phyloP scores from a whole-genome alignment of 1,139 yeast genomes.

The Pichia sp. region DNA sequence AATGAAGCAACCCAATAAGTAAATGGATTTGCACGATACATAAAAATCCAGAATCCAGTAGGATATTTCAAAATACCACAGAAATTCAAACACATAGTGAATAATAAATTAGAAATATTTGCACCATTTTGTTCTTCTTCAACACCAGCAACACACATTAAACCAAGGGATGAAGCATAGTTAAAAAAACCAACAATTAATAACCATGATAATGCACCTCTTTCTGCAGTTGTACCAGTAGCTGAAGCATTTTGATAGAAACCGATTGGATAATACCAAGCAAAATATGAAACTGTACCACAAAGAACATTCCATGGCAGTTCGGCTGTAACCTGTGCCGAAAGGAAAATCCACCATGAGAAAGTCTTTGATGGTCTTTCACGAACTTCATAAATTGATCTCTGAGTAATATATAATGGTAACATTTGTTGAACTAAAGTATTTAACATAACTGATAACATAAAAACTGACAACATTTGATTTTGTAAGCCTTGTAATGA shows the following conservation, averaged over 20 bases:
- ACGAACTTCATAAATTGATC: conserved; percentile 81
- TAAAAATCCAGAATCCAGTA: conserved; percentile 55
- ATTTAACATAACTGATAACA: conserved; percentile 56
- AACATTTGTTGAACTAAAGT: conserved; percentile 67
- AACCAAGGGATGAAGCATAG: conserved; percentile 37
- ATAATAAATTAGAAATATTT: conserved; percentile 37
- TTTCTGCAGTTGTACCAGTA: conserved; percentile 45
- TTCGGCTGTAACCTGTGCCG: conserved; percentile 65
- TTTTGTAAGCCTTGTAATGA: conserved; percentile 56
- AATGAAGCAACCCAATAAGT: conserved; percentile 48
- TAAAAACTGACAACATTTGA: conserved; percentile 64
- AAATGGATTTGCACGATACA: conserved; percentile 50
- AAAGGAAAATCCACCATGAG: conserved; percentile 45
- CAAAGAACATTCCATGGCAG: conserved; percentile 65
- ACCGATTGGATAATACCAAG: conserved; percentile 83
- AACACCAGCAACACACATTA: conserved; percentile 35
- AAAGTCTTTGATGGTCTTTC: conserved; percentile 69
- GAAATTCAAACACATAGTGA: conserved; percentile 45
- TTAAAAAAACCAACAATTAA: conserved; percentile 34
- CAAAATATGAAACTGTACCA: conserved; percentile 62
- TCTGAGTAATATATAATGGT: conserved; percentile 63
- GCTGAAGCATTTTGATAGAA: conserved; percentile 49
- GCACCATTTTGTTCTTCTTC: conserved; percentile 40
- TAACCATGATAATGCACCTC: conserved; percentile 67
- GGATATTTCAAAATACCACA: conserved; percentile 50